phyloP scores from a whole-genome alignment of 73 alveolate species.

The Loxodes magnus region DNA sequence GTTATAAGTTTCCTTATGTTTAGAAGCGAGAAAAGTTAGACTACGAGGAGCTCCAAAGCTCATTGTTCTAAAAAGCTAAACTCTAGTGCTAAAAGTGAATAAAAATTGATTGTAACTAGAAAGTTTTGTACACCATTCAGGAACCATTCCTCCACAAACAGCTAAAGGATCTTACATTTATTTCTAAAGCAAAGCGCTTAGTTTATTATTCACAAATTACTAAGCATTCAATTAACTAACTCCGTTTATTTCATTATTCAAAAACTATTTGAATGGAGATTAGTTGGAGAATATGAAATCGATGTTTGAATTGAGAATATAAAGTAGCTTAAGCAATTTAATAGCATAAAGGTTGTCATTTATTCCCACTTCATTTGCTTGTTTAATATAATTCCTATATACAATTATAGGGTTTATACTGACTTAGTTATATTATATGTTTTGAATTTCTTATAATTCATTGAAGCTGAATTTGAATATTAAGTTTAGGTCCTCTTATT shows the following conservation, averaged over 20 bases:
- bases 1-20: slow-evolving; percentile 9
- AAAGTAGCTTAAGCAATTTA: not conserved
- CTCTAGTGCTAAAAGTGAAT: slow-evolving; percentile 1
- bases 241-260: not conserved
- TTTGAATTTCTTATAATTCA: too few relatives aligned
- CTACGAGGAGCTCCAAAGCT: slow-evolving; percentile 8
- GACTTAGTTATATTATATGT: too few relatives aligned
- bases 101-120: not conserved
- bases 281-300: not conserved
- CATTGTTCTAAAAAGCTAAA: not conserved
- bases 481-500: too few relatives aligned
- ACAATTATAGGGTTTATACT: too few relatives aligned
- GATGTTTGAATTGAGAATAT: not conserved
- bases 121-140: slow-evolving; percentile 3
- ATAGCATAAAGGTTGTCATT: slow-evolving; percentile 32
- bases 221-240: not conserved
- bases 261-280: slow-evolving; percentile 2
- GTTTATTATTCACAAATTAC: not conserved
- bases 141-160: slow-evolving; percentile 5
- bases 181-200: not conserved
- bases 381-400: too few relatives aligned
- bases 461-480: too few relatives aligned
- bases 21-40: not conserved
- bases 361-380: slow-evolving; percentile 18
- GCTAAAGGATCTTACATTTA: slow-evolving; percentile 6